These are phyloP conservation scores for Clavaria fumosa DNA, from an alignment of 768 basidiomycete genomes.

Conservation along the genomic window DNA sequence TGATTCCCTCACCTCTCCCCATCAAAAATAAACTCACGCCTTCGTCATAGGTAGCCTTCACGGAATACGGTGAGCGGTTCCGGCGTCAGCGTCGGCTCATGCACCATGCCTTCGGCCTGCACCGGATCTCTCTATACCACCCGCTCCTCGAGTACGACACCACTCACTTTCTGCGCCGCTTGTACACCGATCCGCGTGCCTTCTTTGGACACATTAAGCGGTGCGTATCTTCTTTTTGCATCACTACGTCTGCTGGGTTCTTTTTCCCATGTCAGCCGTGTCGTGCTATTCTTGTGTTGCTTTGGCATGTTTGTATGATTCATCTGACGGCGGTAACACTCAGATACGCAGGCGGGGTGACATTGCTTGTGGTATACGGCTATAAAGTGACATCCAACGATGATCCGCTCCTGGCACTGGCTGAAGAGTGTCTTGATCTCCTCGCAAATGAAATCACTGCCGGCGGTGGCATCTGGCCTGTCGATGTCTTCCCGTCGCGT, in stretches of 20 bases:
- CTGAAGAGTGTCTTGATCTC: slow-evolving; percentile 15
- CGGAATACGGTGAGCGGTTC: slow-evolving; percentile 43
- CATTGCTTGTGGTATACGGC: slow-evolving; percentile 32
- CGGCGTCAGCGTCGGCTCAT: slow-evolving; percentile 54
- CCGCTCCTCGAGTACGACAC: slow-evolving; percentile 44
- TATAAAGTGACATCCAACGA: slow-evolving; percentile 19
- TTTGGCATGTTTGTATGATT: too few species aligned
- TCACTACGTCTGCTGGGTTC: too few species aligned
- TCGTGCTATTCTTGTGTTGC: too few species aligned
- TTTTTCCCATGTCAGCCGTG: too few species aligned
- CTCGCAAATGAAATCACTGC: slow-evolving; percentile 15
- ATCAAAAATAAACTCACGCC: not conserved
- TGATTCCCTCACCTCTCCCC: slow-evolving; percentile 7
- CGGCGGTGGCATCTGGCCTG: slow-evolving; percentile 23
- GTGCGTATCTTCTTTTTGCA: too few species aligned
- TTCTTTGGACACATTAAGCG: slow-evolving; percentile 7
- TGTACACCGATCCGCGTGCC: slow-evolving; percentile 28
- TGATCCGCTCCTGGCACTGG: slow-evolving; percentile 16
- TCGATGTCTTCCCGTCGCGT: slow-evolving; percentile 18
- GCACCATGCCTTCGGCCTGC: slow-evolving; percentile 42
- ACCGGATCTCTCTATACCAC: slow-evolving; percentile 38
- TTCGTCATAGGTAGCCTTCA: slow-evolving; percentile 24
- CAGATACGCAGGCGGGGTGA: slow-evolving; percentile 23
- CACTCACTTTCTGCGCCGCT: slow-evolving; percentile 36
- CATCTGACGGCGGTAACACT: too few species aligned